These are phyloP conservation scores for Biscogniauxia marginata DNA, from an alignment of 2,329 filamentous ascomycete genomes.

Conservation along the genomic window DNA sequence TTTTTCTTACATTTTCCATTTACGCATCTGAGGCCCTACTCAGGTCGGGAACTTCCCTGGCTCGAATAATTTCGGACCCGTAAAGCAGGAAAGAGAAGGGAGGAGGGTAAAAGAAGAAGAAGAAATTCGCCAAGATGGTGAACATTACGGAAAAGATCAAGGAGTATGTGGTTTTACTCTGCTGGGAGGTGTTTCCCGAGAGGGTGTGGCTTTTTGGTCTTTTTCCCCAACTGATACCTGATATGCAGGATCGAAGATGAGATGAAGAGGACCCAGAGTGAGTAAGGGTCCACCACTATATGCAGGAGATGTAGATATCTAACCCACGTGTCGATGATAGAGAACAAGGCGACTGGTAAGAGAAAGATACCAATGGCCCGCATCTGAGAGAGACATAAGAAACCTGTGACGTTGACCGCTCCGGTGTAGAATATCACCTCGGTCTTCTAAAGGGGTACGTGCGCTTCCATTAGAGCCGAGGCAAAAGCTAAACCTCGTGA, in stretches of 20 bases:
- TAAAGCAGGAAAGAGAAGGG: not conserved
- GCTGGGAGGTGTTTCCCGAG: not conserved
- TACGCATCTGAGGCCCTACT: no score
- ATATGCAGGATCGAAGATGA: slow-evolving; percentile 89
- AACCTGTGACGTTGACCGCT: slow-evolving; percentile 3
- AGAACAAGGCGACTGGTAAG: slow-evolving; percentile 98
- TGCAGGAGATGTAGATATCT: slow-evolving; percentile 7
- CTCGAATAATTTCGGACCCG: not conserved
- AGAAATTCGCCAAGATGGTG: slow-evolving; percentile 67
- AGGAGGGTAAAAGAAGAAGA: not conserved
- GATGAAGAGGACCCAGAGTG: slow-evolving; percentile 99
- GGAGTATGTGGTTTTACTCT: slow-evolving; percentile 63
- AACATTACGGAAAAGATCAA: slow-evolving; percentile 99
- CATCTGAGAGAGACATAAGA: not conserved
- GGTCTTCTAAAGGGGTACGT: slow-evolving; percentile 92
- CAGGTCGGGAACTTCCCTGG: no score
- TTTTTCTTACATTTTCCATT: no score
- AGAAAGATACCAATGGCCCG: not conserved
- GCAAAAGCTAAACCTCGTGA: slow-evolving; percentile 1
- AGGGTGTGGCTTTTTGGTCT: not conserved
- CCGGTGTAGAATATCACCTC: slow-evolving; percentile 82
- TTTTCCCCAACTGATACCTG: slow-evolving; percentile 11
- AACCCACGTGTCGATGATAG: slow-evolving; percentile 48
- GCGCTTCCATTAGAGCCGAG: no score
- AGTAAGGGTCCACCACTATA: slow-evolving; percentile 32